Evolutionary conservation across 129 eudicot genomes (phyloP).

Genomic region (Dittrichia graveolens): DNA sequence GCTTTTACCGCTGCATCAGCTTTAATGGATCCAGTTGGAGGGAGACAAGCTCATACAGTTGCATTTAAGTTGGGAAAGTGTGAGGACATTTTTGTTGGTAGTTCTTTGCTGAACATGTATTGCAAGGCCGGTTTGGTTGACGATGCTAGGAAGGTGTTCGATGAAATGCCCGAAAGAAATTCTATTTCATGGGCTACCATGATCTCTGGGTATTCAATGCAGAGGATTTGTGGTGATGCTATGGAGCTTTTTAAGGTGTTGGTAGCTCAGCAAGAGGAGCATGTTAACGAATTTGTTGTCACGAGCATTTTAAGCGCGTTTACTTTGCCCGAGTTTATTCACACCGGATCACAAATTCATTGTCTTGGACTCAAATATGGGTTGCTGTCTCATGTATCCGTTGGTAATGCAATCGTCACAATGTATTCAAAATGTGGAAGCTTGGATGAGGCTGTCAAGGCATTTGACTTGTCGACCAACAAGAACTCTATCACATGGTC

Average conservation of each 20-base stretch:
- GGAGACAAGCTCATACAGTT: constrained; percentile 56
- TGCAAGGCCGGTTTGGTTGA: constrained; percentile 63
- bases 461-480: constrained; percentile 53
- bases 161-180: constrained; percentile 78
- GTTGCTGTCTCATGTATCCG: constrained; percentile 44
- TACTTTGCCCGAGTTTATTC: constrained; percentile 44
- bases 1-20: constrained; percentile 53
- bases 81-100: constrained; percentile 70
- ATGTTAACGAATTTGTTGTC: constrained; percentile 61
- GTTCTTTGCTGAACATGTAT: constrained; percentile 71
- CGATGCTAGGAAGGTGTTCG: constrained; percentile 81
- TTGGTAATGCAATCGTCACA: constrained; percentile 81
- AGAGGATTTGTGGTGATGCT: constrained; percentile 54
- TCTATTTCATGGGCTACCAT: constrained; percentile 86
- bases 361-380: constrained; percentile 63
- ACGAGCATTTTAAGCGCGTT: constrained; percentile 80
- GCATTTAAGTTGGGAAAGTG: constrained; percentile 43
- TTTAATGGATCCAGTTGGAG: constrained; percentile 42
- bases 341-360: constrained; percentile 65
- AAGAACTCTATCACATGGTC: constrained; percentile 88
- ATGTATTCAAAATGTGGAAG: constrained; percentile 91
- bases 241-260: constrained; percentile 53
- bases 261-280: constrained; percentile 44
- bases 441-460: constrained; percentile 52
- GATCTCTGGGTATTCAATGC: constrained; percentile 79